Conservation (phyloP, 2,329 filamentous ascomycete genomes). For the Cladosporium sp. region DNA sequence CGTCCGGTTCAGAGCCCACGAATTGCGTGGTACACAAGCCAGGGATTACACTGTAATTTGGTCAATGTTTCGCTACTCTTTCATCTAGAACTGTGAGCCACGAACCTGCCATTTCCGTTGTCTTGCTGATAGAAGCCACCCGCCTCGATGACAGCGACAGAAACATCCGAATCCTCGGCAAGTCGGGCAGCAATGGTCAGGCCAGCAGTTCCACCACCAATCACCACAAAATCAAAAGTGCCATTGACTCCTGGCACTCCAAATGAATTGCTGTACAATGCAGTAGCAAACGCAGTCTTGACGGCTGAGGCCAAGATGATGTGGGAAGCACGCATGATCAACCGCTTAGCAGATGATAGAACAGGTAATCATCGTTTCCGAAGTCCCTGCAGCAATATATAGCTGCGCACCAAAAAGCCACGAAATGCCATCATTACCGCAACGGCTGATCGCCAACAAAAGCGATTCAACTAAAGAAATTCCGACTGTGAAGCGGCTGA, state of each 20-base stretch:
- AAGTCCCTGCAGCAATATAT: too few relatives aligned
- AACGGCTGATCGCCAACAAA: too few relatives aligned
- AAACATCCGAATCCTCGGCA: constrained; percentile 14
- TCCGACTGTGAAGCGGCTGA: background rate
- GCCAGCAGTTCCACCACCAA: constrained; percentile 20
- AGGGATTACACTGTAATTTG: constrained; percentile 4
- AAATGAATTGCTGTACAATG: constrained; percentile 3
- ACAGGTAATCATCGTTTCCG: too few relatives aligned
- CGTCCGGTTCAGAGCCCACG: constrained; percentile 9
- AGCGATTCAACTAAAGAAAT: too few relatives aligned
- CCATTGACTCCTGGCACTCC: constrained; percentile 5
- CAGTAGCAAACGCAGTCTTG: background rate
- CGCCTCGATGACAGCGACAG: constrained; percentile 25
- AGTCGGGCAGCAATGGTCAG: constrained; percentile 20
- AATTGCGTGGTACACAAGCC: constrained; percentile 5
- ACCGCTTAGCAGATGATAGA: too few relatives aligned
- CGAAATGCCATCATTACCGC: too few relatives aligned
- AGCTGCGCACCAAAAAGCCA: too few relatives aligned
- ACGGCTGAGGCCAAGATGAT: background rate
- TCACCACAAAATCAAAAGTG: constrained; percentile 22
- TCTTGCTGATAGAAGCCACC: constrained; percentile 23
- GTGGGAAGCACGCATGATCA: background rate
- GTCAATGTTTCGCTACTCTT: background rate
- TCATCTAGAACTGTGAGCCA: background rate
- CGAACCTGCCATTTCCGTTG: constrained; percentile 18